These are phyloP conservation scores for Taxawa tesnikishii DNA, from an alignment of 2,329 filamentous ascomycete genomes.

Conservation along the genomic window DNA sequence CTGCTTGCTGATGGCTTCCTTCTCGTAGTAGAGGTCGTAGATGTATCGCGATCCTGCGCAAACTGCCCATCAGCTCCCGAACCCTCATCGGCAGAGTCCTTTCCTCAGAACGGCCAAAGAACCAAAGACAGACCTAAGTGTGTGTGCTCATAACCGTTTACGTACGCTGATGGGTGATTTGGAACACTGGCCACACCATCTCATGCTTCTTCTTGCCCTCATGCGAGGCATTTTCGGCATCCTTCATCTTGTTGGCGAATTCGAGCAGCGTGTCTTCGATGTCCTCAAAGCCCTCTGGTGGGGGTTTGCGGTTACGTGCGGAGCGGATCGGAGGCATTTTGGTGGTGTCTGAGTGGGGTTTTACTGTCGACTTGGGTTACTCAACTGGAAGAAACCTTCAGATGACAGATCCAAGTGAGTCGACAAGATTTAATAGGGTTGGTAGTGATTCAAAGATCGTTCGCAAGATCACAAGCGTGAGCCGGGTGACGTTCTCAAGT, in stretches of 20 bases:
- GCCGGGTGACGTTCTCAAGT: no score
- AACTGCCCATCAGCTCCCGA: slow-evolving; percentile 10
- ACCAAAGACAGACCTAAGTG: slow-evolving; percentile 9
- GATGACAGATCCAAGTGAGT: no score
- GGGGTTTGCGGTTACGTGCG: slow-evolving; percentile 65
- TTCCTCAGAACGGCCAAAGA: slow-evolving; percentile 2
- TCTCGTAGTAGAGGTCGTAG: slow-evolving; percentile 96
- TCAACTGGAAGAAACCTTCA: no score
- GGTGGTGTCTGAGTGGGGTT: no score
- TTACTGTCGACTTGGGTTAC: no score
- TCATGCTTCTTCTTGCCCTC: slow-evolving; percentile 78
- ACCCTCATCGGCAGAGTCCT: neutral
- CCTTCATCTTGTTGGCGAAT: slow-evolving; percentile 86
- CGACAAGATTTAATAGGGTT: no score
- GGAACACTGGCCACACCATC: slow-evolving; percentile 92
- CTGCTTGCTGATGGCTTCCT: slow-evolving; percentile 84
- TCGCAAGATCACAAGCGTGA: no score
- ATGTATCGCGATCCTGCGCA: slow-evolving; percentile 62
- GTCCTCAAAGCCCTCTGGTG: slow-evolving; percentile 76
- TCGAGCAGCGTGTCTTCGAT: slow-evolving; percentile 79
- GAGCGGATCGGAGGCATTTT: slow-evolving; percentile 67
- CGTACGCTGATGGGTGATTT: slow-evolving; percentile 85
- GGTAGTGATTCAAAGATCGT: no score
- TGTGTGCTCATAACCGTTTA: slow-evolving; percentile 6
- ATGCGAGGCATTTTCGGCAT: slow-evolving; percentile 79